Conservation (phyloP, 805 yeast species). For the Priceomyces medius region DNA sequence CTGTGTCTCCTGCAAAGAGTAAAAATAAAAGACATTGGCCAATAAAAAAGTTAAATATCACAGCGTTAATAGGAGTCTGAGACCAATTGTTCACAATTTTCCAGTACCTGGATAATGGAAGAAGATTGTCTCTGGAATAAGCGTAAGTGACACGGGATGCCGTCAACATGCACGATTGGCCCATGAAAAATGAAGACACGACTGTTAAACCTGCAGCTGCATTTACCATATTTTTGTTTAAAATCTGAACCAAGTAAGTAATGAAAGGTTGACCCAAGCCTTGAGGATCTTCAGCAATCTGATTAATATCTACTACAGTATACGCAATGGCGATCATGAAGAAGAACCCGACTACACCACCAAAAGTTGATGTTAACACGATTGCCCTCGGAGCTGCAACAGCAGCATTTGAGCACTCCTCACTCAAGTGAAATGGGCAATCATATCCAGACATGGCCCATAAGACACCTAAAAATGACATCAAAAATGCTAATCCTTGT, state of each 20-base stretch:
- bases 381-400: constrained; percentile 68
- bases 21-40: constrained; percentile 57
- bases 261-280: constrained; percentile 62
- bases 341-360: constrained; percentile 56
- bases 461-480: constrained; percentile 59
- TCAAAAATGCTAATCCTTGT: constrained; percentile 56
- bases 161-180: constrained; percentile 53
- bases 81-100: constrained; percentile 50
- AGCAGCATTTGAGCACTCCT: constrained; percentile 65
- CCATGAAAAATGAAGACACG: constrained; percentile 42
- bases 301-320: constrained; percentile 52
- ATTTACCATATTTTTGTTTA: constrained; percentile 37
- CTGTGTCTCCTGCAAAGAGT: constrained; percentile 63
- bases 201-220: constrained; percentile 38
- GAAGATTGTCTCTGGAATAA: constrained; percentile 65
- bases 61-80: constrained; percentile 64
- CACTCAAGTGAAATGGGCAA: constrained; percentile 73
- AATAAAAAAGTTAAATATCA: constrained; percentile 53
- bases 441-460: constrained; percentile 79
- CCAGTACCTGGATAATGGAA: constrained; percentile 56
- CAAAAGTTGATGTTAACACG: constrained; percentile 53
- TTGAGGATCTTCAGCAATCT: constrained; percentile 46
- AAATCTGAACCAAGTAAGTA: constrained; percentile 49
- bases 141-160: constrained; percentile 68
- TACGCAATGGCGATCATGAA: constrained; percentile 62